A percentile compares a stretch with the other conserved stretches of the same genome.
These are phyloP conservation scores for Malassezia dermatis DNA, from an alignment of 1,284 basidiomycete species.

Conservation along the genomic window DNA sequence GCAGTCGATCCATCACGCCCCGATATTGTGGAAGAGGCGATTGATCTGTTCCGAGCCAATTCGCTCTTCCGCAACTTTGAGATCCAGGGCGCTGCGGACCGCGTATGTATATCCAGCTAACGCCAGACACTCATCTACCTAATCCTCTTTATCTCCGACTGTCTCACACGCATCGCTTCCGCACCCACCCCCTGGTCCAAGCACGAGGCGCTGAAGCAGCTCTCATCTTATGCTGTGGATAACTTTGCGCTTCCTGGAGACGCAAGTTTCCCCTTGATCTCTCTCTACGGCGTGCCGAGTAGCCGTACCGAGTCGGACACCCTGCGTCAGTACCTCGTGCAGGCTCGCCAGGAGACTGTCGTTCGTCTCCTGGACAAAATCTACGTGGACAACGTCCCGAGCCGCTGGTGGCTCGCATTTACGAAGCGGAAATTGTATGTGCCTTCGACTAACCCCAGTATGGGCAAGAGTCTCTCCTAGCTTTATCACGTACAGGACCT, in stretches of 20 bases:
- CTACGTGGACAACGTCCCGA: conserved; percentile 77
- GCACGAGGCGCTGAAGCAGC: conserved; percentile 74
- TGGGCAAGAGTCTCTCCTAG: conserved; percentile 40
- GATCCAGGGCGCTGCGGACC: conserved; percentile 92
- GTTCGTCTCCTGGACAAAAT: conserved; percentile 73
- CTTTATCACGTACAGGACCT: neutral
- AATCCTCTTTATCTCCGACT: conserved; percentile 96
- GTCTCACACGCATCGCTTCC: conserved; percentile 56
- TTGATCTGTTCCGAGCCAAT: conserved; percentile 96
- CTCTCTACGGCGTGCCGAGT: conserved; percentile 73
- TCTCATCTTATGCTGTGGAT: conserved; percentile 80
- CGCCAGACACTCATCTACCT: conserved; percentile 70
- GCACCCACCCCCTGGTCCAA: conserved; percentile 34
- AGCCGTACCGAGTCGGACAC: conserved; percentile 76
- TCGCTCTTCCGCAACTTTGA: conserved; percentile 99
- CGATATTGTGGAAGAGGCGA: conserved; percentile 90
- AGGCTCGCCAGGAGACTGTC: conserved; percentile 83
- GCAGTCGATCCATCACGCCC: conserved; percentile 63
- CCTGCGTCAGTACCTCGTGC: conserved; percentile 78
- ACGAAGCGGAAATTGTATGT: conserved; percentile 50
- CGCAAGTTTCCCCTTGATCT: conserved; percentile 83
- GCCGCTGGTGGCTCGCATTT: conserved; percentile 99
- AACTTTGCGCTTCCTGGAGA: conserved; percentile 89
- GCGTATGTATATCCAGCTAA: conserved; percentile 49
- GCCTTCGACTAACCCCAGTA: conserved; percentile 16